Conservation (phyloP, 2,329 filamentous ascomycete genomes). For the Fusarium sp. region DNA sequence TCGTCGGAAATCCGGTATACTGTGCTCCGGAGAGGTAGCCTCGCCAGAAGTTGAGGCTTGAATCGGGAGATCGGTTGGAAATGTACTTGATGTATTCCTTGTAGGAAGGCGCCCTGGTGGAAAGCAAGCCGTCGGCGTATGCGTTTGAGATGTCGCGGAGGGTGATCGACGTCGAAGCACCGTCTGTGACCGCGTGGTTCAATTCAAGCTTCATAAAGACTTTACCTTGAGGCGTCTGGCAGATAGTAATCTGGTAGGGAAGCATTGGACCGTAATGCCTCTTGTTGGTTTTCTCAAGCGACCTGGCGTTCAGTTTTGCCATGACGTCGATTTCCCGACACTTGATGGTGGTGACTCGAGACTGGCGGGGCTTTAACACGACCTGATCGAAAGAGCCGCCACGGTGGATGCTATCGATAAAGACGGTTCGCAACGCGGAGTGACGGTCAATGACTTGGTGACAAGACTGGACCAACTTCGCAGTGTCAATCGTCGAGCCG, state of each 20-base stretch:
- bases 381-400: slow-evolving; percentile 51
- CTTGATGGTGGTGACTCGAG: slow-evolving; percentile 20
- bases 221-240: slow-evolving; percentile 30
- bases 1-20: slow-evolving; percentile 15
- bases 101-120: slow-evolving; percentile 20
- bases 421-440: slow-evolving; percentile 52
- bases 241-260: slow-evolving; percentile 48
- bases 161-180: slow-evolving; percentile 50
- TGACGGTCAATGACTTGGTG: slow-evolving; percentile 48
- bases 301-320: slow-evolving; percentile 38
- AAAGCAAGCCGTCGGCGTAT: slow-evolving; percentile 38
- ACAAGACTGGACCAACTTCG: slow-evolving; percentile 30
- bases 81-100: slow-evolving; percentile 43
- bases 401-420: slow-evolving; percentile 48
- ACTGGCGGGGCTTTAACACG: slow-evolving; percentile 23
- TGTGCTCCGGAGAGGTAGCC: slow-evolving; percentile 18
- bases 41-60: slow-evolving; percentile 41
- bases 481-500: slow-evolving; percentile 3
- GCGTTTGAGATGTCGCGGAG: slow-evolving; percentile 51
- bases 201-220: slow-evolving; percentile 52
- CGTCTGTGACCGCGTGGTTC: slow-evolving; percentile 56
- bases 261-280: slow-evolving; percentile 21
- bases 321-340: slow-evolving; percentile 47
- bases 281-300: slow-evolving; percentile 35
- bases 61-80: slow-evolving; percentile 13